Base-by-base conservation (phyloP, 345 rosid species). In the Stellera chamaejasme region DNA sequence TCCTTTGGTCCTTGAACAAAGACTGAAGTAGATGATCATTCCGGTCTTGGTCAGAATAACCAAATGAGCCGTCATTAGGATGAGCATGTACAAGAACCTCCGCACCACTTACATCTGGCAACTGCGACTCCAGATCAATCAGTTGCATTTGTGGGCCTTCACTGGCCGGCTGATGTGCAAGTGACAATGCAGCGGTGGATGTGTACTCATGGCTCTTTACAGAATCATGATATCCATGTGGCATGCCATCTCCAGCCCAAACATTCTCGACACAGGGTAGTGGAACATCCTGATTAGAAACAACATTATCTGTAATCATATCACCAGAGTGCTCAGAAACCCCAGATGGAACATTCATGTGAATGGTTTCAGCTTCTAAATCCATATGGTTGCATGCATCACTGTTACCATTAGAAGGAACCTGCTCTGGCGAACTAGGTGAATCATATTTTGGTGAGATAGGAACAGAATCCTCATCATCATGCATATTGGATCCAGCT, bases 1-100 rank as follows among this genome's bases (percentile, higher is more conserved):
- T 57, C 19, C 69, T 85, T 70, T 80, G 93, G 57, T 77, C 79
- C 67, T 75, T 84, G 65, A 87, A 82, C 45, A 93, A 56, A 45
- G 96, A 89, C 45, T 85, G 99, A 60, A 93, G 96, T 45, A 89
- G 73, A 63, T 90, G 73, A 63, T 90, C 96, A 72, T 73, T 90
- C 44, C 75, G 79, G 62, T 77, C 85, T 59, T 70, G 84, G 72
- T 69, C 75, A 52, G 80, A 76, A 74, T 74, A 87, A 52, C 66
- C 68, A 65, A 78, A 79, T 63, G 90, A 59, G 61, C 69, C 76
- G 66, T 68, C 82, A 54, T 69, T 63, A 53, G 77, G 49, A 59
- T 82, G 89, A 54, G 64, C 61, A 44, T 66, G 88, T 58, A 79
- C 69, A 72, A 80, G 67, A 77, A 62, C 68, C 60, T 78, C 73